Evolutionary conservation across 352 stramenopile genomes (phyloP), one percentile per base, ranked within the genome.

Genomic region (Globisporangium splendens): DNA sequence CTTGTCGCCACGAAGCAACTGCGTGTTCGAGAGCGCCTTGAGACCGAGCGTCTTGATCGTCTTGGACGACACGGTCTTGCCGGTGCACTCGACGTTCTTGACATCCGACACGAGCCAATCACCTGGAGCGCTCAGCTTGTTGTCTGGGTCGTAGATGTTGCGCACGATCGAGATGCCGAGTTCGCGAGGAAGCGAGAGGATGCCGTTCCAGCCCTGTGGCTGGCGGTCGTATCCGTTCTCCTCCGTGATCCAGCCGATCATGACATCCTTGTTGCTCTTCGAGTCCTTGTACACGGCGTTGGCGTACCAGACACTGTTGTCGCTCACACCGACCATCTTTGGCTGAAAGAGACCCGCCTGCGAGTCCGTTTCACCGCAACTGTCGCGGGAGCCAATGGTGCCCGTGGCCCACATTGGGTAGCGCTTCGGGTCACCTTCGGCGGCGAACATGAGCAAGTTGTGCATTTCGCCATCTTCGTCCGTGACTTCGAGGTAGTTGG

Each of bases 401-500:
- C 79, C 79, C 18, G 72, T 72, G 2, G 77, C 73, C 79, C 79
- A 89, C 76, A 89, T 85, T 17, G 75, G 65, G 68, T 86, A 89
- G 0, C 77, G 74, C 20, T 70, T 63, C 35, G 74, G 65, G 3
- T 67, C 65, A 20, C 73, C 73, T 18, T 86, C 79, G 4, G 77
- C 74, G n/a, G 74, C 74, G 15, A 86, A 84, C 43, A 89, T 63
- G 66, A 89, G 80, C 21, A 86, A 66, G 65, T 86, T 86, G 68
- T 89, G 75, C 2, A 65, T 60, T 38, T 80, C 68, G 33, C 76
- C 76, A 17, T 88, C 78, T 22, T 72, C 75, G 56, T 89, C 78
- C 39, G 44, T 63, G 43, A 89, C 63, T 56, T 86, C 78, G 31
- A 77, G 57, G 61, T 83, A 89, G 62, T 79, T 83, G 39, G 72